Evolutionary conservation across 345 rosid species (phyloP), one percentile per base, ranked within the genome.

Genomic region (Iberis pinnata): DNA sequence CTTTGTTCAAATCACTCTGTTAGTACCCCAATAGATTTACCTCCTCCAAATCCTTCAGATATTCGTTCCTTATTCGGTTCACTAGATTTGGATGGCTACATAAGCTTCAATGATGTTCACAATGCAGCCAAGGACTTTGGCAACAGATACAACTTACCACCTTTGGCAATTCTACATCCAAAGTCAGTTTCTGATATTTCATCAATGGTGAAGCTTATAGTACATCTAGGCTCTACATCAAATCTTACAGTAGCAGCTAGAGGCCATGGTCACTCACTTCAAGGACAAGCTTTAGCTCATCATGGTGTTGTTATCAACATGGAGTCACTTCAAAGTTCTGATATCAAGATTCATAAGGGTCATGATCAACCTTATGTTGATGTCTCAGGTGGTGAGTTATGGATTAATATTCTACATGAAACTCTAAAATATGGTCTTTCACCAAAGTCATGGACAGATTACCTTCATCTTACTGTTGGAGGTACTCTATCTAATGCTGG

Each of bases 371-470:
- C 94, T 0, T 88, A 76, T 45, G 94, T 86, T 43, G 99, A 93
- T 62, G 94, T 75, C 40, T 78, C 97, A 0, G 97, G 99, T 12
- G 89, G 99, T 26, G 95, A 83, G 65, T 32, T 83, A 48, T 93
- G 99, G 99, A 83, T 93, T 39, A 67, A 83, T 58, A 65, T 88
- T 64, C 85, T 93, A 58, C 78, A 71, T 3, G 84, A 85, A 72
- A 88, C 94, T 46, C 80, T 93, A 18, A 81, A 77, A 70, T 36
- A 73, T 8, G 95, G 95, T 54, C 80, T 88, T 36, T 61, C 96
- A 58, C 99, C 97, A 3, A 85, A 79, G 71, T 83, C 99, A 1
- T 88, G 97, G 99, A 93, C 99, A 1, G 99, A 88, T 63, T 88
- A 93, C 80, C 90, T 93, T 58, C 84, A 93, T 71, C 73, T 93